Evolutionary conservation across 805 yeast species (phyloP).

Genomic region (Lipomyces starkeyi): DNA sequence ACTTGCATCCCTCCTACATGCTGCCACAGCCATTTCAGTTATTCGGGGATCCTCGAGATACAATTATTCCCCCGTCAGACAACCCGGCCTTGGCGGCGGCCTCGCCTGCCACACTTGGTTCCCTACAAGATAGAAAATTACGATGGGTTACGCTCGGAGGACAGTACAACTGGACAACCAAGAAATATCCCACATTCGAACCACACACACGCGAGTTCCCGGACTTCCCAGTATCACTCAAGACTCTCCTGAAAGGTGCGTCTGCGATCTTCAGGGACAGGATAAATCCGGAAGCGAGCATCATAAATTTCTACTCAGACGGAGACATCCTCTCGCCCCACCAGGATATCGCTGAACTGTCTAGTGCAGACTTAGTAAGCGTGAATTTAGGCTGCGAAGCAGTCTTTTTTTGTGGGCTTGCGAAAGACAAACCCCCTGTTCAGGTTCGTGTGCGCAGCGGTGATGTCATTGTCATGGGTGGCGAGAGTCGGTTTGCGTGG

Average conservation of each 20-base stretch:
- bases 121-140: constrained; percentile 39
- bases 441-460: constrained; percentile 49
- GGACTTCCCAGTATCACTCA: constrained; percentile 33
- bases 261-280: background rate
- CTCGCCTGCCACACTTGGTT: constrained; percentile 12
- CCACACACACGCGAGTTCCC: constrained; percentile 39
- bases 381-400: constrained; percentile 51
- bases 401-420: constrained; percentile 42
- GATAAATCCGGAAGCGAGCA: constrained; percentile 50
- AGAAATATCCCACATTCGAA: constrained; percentile 50
- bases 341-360: constrained; percentile 52
- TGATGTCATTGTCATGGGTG: constrained; percentile 52
- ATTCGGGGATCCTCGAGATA: constrained; percentile 36
- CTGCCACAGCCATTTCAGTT: constrained; percentile 45
- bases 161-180: constrained; percentile 54
- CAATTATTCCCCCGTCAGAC: constrained; percentile 10
- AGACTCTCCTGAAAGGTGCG: constrained; percentile 20
- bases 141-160: constrained; percentile 57
- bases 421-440: constrained; percentile 42
- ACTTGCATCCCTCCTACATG: constrained; percentile 46
- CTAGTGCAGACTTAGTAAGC: constrained; percentile 48
- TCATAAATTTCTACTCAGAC: constrained; percentile 52
- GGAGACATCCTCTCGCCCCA: constrained; percentile 54
- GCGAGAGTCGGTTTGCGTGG: constrained; percentile 49
- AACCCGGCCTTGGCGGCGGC: constrained; percentile 9